These are phyloP conservation scores for Aphanomyces cochlioides DNA, from an alignment of 352 stramenopile genomes.

Conservation along the genomic window DNA sequence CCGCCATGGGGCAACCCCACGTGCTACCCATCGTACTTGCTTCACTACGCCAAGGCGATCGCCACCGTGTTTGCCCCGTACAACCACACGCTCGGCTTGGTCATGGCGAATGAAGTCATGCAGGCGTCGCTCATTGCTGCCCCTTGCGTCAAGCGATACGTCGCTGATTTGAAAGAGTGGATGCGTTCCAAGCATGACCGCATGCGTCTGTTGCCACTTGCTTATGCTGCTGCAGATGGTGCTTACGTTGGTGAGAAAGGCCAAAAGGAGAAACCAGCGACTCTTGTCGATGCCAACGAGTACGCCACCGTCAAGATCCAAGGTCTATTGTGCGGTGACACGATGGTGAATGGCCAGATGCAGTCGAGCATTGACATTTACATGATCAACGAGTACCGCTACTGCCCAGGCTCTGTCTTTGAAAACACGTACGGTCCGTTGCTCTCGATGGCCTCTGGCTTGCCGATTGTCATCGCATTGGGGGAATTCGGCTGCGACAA, in stretches of 20 bases:
- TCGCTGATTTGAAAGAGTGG: constrained; percentile 30
- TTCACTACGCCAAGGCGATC: constrained; percentile 30
- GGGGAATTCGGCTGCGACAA: constrained; percentile 75
- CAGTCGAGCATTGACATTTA: constrained; percentile 84
- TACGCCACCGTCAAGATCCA: constrained; percentile 83
- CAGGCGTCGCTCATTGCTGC: constrained; percentile 22
- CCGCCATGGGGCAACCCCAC: constrained; percentile 40
- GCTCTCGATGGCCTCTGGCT: constrained; percentile 63
- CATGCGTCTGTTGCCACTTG: constrained; percentile 30
- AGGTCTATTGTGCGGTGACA: constrained; percentile 78
- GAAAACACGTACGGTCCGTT: constrained; percentile 66
- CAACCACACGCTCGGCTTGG: constrained; percentile 30
- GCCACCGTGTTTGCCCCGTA: constrained; percentile 24
- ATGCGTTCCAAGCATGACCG: constrained; percentile 23
- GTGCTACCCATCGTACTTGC: constrained; percentile 32
- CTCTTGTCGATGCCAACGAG: constrained; percentile 46
- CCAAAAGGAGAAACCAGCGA: constrained; percentile 16
- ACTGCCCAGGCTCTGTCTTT: constrained; percentile 68
- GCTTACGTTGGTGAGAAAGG: constrained; percentile 11
- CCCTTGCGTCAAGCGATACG: constrained; percentile 32
- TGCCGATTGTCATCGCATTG: constrained; percentile 75
- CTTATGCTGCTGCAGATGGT: constrained; percentile 31
- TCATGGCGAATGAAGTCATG: constrained; percentile 33
- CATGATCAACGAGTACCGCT: constrained; percentile 87
- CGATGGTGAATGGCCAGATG: constrained; percentile 78